Base-by-base conservation (phyloP, 1,284 basidiomycete genomes). In the Trichosporon ovoides region DNA sequence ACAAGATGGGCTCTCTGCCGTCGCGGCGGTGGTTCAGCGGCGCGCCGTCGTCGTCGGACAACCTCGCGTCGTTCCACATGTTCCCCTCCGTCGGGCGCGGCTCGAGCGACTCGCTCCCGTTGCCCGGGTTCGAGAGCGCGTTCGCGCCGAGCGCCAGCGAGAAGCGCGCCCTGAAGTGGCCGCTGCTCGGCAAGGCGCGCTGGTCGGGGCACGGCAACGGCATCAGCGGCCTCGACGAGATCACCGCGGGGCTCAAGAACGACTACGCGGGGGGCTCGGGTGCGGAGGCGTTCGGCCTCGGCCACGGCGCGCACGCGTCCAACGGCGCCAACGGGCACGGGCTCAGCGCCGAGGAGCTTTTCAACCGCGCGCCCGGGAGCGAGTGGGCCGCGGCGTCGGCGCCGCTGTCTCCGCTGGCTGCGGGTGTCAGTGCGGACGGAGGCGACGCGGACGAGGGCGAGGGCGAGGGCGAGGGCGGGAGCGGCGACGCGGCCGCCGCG, bases 81-180 rank as follows among this genome's bases (percentile, higher is more conserved):
- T 60, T 62, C 56, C 56, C 60, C 28, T 19, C 53, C 3, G 49
- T 28, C 24, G 58, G 58, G 18, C 53, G 57, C n/a, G 58, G 66
- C 2, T 74, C 73, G 28, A 75, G 69, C 56, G 75, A 75, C 57
- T 71, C 70, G 28, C 63, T 63, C 2, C 61, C 61, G 5, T 53
- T 59, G 12, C 31, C 57, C 12, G 59, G 56, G 18, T 56, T 75
- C 31, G 59, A 58, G 43, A 69, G 67, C 19, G 68, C 74, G 4
- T 77, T 77, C 48, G 73, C 75, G 3, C 75, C 75, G 10, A 72
- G 70, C 19, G 71, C 69, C 2, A 68, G 64, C 13, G 75, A 77
- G 63, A 75, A 77, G 65, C 69, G 70, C 53, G 71, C 70, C 22
- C 65, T 77, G 33, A 72, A 73, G 53, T 76, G 73, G 74, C 69